Evolutionary conservation across 2,329 filamentous ascomycete genomes (phyloP).

Genomic region (Pseudogymnoascus sp.): DNA sequence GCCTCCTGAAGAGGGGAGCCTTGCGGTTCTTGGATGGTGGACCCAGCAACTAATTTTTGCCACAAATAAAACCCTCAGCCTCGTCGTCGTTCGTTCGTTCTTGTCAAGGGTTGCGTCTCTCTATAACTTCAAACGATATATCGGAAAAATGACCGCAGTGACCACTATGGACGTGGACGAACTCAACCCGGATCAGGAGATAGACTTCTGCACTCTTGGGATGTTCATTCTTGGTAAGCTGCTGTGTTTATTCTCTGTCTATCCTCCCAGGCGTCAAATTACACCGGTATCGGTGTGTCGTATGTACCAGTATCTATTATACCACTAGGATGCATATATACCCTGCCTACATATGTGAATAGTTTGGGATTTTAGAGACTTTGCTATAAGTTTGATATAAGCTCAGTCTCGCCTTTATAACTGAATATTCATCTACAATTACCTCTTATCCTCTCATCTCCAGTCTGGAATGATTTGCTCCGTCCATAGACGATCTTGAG

Average conservation of each 20-base stretch:
- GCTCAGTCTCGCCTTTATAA: background rate
- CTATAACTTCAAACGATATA: background rate
- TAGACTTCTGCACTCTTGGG: slow-evolving; percentile 63
- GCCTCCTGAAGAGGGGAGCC: background rate
- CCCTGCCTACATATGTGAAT: background rate
- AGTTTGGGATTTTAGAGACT: background rate
- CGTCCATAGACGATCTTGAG: background rate
- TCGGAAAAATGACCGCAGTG: slow-evolving; percentile 25
- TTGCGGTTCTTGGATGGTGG: background rate
- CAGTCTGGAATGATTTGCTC: background rate
- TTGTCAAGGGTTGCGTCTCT: background rate
- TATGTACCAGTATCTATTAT: background rate
- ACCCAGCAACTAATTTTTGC: slow-evolving; percentile 1
- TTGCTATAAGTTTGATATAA: background rate
- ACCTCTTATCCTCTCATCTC: background rate
- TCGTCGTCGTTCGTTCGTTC: background rate
- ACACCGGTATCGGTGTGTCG: background rate
- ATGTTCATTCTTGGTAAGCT: slow-evolving; percentile 66
- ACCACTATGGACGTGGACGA: slow-evolving; percentile 22
- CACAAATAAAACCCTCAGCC: slow-evolving; percentile 5
- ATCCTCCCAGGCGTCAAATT: background rate
- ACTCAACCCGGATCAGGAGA: slow-evolving; percentile 28
- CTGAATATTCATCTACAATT: background rate
- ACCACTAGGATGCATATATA: background rate
- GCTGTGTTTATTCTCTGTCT: background rate